Conservation (phyloP, 345 rosid species). For the Euclidium syriacum region DNA sequence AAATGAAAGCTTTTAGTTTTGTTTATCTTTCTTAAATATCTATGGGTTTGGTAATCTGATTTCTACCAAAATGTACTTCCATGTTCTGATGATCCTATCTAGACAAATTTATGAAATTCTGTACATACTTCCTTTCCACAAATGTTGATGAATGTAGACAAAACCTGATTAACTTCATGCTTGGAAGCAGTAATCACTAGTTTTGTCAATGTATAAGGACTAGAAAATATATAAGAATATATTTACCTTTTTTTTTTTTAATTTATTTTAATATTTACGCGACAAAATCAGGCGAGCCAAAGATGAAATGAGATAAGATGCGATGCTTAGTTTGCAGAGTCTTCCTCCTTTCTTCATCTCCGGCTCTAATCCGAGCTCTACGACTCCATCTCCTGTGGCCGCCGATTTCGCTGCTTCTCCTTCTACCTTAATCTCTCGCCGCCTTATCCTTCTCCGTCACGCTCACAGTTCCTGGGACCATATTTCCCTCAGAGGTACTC, state of each 20-base stretch:
- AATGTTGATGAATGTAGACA: no score
- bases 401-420: conserved; percentile 10
- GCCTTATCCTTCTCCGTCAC: conserved; percentile 90
- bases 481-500: conserved; percentile 59
- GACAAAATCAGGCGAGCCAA: conserved; percentile 5
- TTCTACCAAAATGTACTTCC: no score
- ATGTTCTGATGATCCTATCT: no score
- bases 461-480: conserved; percentile 86
- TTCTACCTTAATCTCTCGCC: conserved; percentile 47
- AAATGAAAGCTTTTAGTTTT: conserved; percentile 7
- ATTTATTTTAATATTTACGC: no score
- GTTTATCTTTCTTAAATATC: background rate
- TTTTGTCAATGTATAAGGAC: no score
- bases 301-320: conserved; percentile 5
- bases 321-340: conserved; percentile 19
- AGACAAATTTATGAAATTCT: no score
- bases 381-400: conserved; percentile 4
- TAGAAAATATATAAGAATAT: no score
- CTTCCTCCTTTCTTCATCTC: conserved; percentile 18
- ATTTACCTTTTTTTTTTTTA: no score
- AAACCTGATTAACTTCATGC: no score
- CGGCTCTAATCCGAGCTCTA: conserved; percentile 2
- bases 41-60: no score
- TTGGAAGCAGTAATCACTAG: no score
- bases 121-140: no score